Evolutionary conservation across 2,329 filamentous ascomycete genomes (phyloP).

Genomic region (Biscogniauxia sp.): DNA sequence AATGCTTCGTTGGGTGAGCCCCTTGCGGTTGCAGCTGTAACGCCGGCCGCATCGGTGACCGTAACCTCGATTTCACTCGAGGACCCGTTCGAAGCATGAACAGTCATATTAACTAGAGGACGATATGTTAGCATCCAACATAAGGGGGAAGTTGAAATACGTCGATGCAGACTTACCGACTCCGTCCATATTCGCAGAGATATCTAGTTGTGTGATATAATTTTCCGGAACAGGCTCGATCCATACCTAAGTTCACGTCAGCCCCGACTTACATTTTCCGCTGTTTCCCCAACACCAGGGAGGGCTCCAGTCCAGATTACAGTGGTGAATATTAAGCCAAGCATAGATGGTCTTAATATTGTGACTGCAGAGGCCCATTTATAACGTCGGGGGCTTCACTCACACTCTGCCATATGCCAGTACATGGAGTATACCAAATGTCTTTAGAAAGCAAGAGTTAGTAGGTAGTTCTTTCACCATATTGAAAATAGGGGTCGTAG

Average conservation of each 20-base stretch:
- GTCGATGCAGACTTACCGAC: conserved; percentile 36
- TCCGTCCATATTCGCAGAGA: conserved; percentile 56
- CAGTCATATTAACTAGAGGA: conserved; percentile 52
- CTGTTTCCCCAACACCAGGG: no score
- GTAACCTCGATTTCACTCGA: conserved; percentile 32
- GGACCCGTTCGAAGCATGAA: conserved; percentile 38
- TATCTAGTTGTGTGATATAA: conserved; percentile 57
- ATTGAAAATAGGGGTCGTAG: not conserved
- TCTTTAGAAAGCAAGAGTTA: not conserved
- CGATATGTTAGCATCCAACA: not conserved
- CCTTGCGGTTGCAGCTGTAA: conserved; percentile 41
- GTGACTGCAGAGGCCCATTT: not conserved
- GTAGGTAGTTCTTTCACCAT: not conserved
- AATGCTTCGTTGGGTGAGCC: conserved; percentile 51
- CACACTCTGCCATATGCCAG: conserved; percentile 66
- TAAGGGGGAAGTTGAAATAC: not conserved
- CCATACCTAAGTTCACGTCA: conserved; percentile 56
- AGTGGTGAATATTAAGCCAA: no score
- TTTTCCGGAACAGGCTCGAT: conserved; percentile 59
- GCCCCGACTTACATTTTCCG: not conserved
- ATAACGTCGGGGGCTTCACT: conserved; percentile 3
- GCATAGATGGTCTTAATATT: no score
- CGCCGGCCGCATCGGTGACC: conserved; percentile 36
- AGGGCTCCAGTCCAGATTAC: no score
- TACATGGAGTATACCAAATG: conserved; percentile 61